A percentile compares a stretch with the other conserved stretches of the same genome.
phyloP scores from a whole-genome alignment of 179 eudicot species.

The Silene noctiflora region DNA sequence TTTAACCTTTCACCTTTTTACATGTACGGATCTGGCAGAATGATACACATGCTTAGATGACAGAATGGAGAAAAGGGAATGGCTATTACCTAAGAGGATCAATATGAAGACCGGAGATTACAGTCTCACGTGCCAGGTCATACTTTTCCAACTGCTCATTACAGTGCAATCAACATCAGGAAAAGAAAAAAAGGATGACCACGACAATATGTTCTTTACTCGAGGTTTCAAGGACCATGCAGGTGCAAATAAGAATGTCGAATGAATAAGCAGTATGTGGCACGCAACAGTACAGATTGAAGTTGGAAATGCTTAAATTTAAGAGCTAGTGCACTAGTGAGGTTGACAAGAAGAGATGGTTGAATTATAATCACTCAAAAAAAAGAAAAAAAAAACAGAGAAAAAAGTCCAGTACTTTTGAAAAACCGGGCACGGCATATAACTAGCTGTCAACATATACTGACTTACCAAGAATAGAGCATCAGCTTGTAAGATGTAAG shows the following conservation, averaged over 20 bases:
- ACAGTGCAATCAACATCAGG: slow-evolving; percentile 21
- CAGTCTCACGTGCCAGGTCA: slow-evolving; percentile 64
- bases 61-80: slow-evolving; percentile 9
- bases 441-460: background rate
- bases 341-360: background rate
- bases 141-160: slow-evolving; percentile 80
- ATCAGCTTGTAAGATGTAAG: slow-evolving; percentile 72
- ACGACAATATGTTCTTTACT: background rate
- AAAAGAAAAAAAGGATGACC: background rate
- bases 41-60: slow-evolving; percentile 10
- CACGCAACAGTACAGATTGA: background rate
- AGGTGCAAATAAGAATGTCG: background rate
- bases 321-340: background rate
- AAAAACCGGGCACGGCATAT: background rate
- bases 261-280: background rate
- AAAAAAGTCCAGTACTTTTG: too few species aligned
- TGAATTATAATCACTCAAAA: background rate
- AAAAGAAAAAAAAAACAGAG: background rate
- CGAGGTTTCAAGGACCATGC: slow-evolving; percentile 13
- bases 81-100: slow-evolving; percentile 73
- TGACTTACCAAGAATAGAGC: slow-evolving; percentile 56
- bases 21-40: slow-evolving; percentile 2
- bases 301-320: slow-evolving; percentile 1
- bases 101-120: slow-evolving; percentile 77
- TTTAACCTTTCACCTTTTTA: background rate